Percentiles rank a stretch among this genome's conserved stretches.
phyloP scores from a whole-genome alignment of 2,329 filamentous ascomycete genomes.

The Calonectria ilicicola region DNA sequence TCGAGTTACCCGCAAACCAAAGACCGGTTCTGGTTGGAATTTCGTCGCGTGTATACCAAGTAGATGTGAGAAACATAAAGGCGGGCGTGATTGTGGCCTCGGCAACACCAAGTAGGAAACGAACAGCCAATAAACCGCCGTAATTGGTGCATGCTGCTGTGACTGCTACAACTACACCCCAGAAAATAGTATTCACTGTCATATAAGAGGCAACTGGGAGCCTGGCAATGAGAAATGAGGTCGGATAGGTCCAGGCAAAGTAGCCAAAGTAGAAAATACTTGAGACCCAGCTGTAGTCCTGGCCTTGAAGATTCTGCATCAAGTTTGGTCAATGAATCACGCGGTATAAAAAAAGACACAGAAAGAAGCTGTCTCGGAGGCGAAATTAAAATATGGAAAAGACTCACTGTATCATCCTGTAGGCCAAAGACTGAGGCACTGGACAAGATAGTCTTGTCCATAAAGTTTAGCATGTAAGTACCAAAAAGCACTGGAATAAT shows the following conservation, averaged over 20 bases:
- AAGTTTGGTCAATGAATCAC: not conserved
- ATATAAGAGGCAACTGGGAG: conserved; percentile 62
- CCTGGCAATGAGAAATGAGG: conserved; percentile 60
- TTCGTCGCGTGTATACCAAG: conserved; percentile 69
- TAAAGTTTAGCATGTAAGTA: conserved; percentile 71
- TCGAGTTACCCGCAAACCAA: conserved; percentile 66
- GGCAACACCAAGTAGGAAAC: conserved; percentile 66
- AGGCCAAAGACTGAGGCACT: conserved; percentile 69
- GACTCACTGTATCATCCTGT: conserved; percentile 56
- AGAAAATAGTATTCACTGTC: conserved; percentile 60
- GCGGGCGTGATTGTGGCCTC: conserved; percentile 67
- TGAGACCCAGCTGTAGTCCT: conserved; percentile 75
- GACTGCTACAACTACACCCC: conserved; percentile 60
- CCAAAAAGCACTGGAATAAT: conserved; percentile 68
- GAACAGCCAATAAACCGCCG: conserved; percentile 59
- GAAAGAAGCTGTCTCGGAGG: not conserved
- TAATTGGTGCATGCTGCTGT: conserved; percentile 61
- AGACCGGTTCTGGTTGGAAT: conserved; percentile 65
- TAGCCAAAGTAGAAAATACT: conserved; percentile 58
- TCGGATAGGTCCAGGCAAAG: conserved; percentile 62
- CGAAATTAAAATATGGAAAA: not conserved
- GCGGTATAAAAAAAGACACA: not conserved
- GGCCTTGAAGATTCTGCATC: conserved; percentile 43
- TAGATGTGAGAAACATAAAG: conserved; percentile 67
- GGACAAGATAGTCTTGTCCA: conserved; percentile 70